Evolutionary conservation across 2,329 filamentous ascomycete genomes (phyloP).

Genomic region (Aureobasidium subglaciale): DNA sequence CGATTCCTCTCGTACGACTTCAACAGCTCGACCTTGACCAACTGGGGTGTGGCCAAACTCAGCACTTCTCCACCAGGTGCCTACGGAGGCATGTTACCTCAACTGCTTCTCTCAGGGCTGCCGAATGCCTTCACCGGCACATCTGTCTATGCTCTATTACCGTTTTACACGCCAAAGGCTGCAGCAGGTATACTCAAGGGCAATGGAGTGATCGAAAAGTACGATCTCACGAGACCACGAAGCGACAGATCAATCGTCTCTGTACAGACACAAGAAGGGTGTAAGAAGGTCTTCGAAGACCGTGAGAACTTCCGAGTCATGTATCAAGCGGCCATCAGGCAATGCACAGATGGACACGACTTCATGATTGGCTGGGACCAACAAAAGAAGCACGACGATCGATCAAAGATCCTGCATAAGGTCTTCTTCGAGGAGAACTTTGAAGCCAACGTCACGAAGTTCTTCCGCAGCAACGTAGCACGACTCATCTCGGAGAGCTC

Average conservation of each 20-base stretch:
- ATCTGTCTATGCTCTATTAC: conserved; percentile 41
- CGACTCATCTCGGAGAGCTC: conserved; percentile 42
- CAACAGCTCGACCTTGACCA: conserved; percentile 42
- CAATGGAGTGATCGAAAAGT: conserved; percentile 40
- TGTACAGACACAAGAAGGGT: conserved; percentile 44
- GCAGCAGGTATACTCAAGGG: conserved; percentile 40
- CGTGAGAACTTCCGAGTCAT: conserved; percentile 43
- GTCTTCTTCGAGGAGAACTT: conserved; percentile 40
- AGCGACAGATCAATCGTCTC: conserved; percentile 39
- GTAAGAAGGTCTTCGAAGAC: conserved; percentile 45
- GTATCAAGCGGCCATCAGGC: conserved; percentile 37
- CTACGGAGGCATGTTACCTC: conserved; percentile 42
- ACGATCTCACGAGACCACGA: conserved; percentile 38
- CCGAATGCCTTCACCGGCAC: conserved; percentile 44
- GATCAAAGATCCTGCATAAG: conserved; percentile 39
- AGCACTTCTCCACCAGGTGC: conserved; percentile 31
- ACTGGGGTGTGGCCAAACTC: conserved; percentile 46
- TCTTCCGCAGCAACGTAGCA: conserved; percentile 38
- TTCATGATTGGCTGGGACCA: conserved; percentile 43
- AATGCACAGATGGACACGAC: conserved; percentile 40
- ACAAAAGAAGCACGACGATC: conserved; percentile 34
- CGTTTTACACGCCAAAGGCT: conserved; percentile 47
- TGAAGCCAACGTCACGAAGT: conserved; percentile 37
- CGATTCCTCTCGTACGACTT: conserved; percentile 43
- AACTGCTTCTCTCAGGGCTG: conserved; percentile 40